Percentiles rank a stretch among this genome's conserved stretches.
These are phyloP conservation scores for Arabidopsis hybrid DNA, from an alignment of 441 rosid genomes.

Conservation along the genomic window DNA sequence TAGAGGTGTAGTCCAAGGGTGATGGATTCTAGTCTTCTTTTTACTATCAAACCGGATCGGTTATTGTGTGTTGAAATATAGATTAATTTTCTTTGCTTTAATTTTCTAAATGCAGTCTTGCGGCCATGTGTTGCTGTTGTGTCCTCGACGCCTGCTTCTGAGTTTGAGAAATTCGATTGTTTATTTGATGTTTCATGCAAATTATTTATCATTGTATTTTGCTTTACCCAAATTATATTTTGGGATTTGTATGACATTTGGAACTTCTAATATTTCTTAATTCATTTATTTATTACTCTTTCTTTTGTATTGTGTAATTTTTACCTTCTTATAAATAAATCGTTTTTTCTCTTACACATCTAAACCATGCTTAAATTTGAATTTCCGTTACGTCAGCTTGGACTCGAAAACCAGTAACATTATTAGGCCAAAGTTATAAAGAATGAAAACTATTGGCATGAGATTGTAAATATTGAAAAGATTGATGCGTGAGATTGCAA, in stretches of 20 bases:
- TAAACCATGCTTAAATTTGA: too few relatives aligned
- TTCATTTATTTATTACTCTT: not conserved
- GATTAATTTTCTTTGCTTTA: too few relatives aligned
- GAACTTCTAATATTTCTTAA: conserved; percentile 13
- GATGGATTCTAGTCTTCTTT: not conserved
- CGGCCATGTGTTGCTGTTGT: conserved; percentile 49
- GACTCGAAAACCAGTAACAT: too few relatives aligned
- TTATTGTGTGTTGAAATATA: not conserved
- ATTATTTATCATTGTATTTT: conserved; percentile 12
- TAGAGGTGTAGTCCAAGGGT: not conserved
- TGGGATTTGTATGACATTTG: conserved; percentile 5
- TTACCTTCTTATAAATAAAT: not conserved
- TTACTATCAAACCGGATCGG: conserved; percentile 2
- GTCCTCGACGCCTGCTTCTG: conserved; percentile 45
- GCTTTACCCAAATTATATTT: not conserved
- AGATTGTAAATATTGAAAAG: too few relatives aligned
- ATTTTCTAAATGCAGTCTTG: conserved; percentile 37
- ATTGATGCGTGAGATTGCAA: too few relatives aligned
- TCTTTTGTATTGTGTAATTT: not conserved
- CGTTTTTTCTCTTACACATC: not conserved
- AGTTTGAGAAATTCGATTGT: conserved; percentile 9
- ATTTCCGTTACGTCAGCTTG: too few relatives aligned
- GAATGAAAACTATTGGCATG: too few relatives aligned
- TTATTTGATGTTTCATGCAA: not conserved
- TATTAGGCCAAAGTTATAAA: too few relatives aligned